Evolutionary conservation across 2,329 filamentous ascomycete species (phyloP), one percentile per base, ranked within the genome.

Genomic region (Diplocarpon mali): DNA sequence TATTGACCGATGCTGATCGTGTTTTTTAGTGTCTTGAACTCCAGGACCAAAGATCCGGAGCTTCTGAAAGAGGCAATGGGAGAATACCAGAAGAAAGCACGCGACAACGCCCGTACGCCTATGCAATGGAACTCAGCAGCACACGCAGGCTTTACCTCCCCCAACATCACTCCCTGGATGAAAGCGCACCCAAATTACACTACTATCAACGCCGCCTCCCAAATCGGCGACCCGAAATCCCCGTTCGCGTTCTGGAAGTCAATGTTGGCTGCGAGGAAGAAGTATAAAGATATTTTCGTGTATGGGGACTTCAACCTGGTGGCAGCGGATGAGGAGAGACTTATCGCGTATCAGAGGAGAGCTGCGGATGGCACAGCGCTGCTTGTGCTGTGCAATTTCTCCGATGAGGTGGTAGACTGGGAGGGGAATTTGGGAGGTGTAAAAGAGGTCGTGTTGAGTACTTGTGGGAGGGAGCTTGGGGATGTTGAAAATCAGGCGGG

Each of bases 161-260:
- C 35, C 11, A 20, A 20, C 3, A n/a, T 9, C 13, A 64, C 61
- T 0, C 75, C 76, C 0, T 80, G 76, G 76, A 80, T 80, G 72
- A 65, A 69, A 4, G 67, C 75, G 10, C 69, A 75, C 46, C 71
- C 74, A n/a, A 69, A 75, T 45, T 73, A 72, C 47, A 64, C 56
- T 17, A 60, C 60, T 0, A 63, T 78, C 57, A 50, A 87, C 55
- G 49, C 44, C 8, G 45, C 35, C 10, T 27, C 39, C 2, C 50
- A 54, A 30, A 20, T 48, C 10, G 34, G 37, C 3, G 29, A 43
- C 12, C 13, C 37, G 14, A 32, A 32, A 2, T 42, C 36, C 10
- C 40, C 49, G 2, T 28, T 60, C 16, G 40, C 51, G 14, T 45
- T 58, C 32, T 51, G 35, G 43, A 56, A 38, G 11, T 53, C 40